These are phyloP conservation scores for Colletotrichum cuscutae DNA, from an alignment of 2,329 filamentous ascomycete genomes.

Conservation along the genomic window DNA sequence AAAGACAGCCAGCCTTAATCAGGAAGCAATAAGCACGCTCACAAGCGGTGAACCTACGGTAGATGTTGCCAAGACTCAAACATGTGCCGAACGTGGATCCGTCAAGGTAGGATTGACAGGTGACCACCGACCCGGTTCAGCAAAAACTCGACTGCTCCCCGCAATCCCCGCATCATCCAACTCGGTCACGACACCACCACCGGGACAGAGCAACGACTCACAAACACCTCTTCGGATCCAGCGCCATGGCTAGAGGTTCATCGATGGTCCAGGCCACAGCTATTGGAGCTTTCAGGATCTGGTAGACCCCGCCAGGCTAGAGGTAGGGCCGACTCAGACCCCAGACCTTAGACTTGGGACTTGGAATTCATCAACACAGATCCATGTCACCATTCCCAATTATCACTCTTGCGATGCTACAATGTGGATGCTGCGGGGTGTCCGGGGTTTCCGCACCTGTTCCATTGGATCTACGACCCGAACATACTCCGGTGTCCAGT, in stretches of 20 bases:
- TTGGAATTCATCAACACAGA: not conserved
- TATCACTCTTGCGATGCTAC: not conserved
- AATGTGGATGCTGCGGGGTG: not conserved
- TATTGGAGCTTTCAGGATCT: not conserved
- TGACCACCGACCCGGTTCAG: slow-evolving; percentile 28
- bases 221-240: not conserved
- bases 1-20: not conserved
- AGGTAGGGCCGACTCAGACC: slow-evolving; percentile 26
- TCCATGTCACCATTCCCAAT: not conserved
- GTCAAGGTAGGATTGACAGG: slow-evolving; percentile 7
- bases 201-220: not conserved
- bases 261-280: not conserved
- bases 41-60: not conserved
- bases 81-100: slow-evolving; percentile 25
- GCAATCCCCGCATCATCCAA: slow-evolving; percentile 15
- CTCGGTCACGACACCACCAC: not conserved
- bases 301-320: not conserved
- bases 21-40: not conserved
- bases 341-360: not conserved
- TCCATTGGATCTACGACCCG: slow-evolving; percentile 15
- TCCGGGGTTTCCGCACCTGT: slow-evolving; percentile 24
- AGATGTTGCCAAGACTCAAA: slow-evolving; percentile 14
- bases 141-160: not conserved
- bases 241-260: not conserved
- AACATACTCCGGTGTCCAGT: not conserved